A percentile compares a stretch with the other conserved stretches of the same genome.
phyloP scores from a whole-genome alignment of 1,284 basidiomycete genomes.

The Boletellus dicymbophilus region DNA sequence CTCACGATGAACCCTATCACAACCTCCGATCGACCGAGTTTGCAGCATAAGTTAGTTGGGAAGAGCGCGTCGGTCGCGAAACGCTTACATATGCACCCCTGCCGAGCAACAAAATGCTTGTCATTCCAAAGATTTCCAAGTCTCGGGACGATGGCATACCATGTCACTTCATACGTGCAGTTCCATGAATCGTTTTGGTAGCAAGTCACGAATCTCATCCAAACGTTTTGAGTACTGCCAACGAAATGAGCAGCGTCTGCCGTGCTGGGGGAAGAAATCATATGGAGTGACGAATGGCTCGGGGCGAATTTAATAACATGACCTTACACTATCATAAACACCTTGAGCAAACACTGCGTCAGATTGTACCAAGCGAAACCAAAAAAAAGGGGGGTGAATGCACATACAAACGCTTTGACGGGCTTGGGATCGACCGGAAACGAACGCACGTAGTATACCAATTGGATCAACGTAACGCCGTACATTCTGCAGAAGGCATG shows the following conservation, averaged over 20 bases:
- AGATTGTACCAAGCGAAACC: not conserved
- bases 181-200: not conserved
- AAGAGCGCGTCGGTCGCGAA: not conserved
- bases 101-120: not conserved
- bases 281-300: too few species aligned
- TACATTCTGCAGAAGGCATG: slow-evolving; percentile 9
- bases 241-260: slow-evolving; percentile 1
- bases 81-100: slow-evolving; percentile 17
- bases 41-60: not conserved
- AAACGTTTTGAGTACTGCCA: slow-evolving; percentile 7
- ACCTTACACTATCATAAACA: too few species aligned
- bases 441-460: slow-evolving; percentile 7
- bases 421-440: slow-evolving; percentile 12
- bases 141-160: too few species aligned
- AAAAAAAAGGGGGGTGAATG: not conserved
- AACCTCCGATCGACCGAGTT: not conserved
- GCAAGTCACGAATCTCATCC: slow-evolving; percentile 9
- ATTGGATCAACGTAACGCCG: slow-evolving; percentile 11
- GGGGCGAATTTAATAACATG: too few species aligned
- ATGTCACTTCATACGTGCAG: slow-evolving; percentile 1
- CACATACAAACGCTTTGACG: slow-evolving; percentile 6
- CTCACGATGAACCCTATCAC: slow-evolving; percentile 4
- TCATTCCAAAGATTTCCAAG: too few species aligned
- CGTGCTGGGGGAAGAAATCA: not conserved
- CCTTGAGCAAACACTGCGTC: too few species aligned